Percentiles rank a stretch among this genome's conserved stretches.
These are phyloP conservation scores for Auricularia cornea DNA, from an alignment of 768 basidiomycete species.

Conservation along the genomic window DNA sequence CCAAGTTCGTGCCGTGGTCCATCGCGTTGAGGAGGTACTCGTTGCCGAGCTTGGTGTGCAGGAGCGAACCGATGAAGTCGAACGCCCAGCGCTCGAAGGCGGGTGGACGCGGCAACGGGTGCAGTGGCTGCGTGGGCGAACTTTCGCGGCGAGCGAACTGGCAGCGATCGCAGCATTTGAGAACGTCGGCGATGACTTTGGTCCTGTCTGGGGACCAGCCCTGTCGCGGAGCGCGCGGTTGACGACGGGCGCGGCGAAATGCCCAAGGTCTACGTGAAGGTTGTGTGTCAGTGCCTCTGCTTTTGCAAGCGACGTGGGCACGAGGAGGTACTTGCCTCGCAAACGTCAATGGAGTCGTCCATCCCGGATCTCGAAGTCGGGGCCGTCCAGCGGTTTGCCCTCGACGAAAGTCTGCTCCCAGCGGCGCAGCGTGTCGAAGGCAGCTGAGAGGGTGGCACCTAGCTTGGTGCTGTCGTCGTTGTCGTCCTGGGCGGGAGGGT, in stretches of 20 bases:
- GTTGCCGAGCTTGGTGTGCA: conserved; percentile 10
- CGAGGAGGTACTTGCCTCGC: not conserved
- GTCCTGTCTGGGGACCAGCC: not conserved
- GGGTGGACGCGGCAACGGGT: conserved; percentile 13
- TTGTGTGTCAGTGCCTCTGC: not conserved
- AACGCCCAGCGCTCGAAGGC: conserved; percentile 14
- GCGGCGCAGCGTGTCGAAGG: not conserved
- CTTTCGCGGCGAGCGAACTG: conserved; percentile 14
- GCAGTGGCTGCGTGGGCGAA: conserved; percentile 11
- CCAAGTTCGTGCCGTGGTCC: conserved; percentile 6
- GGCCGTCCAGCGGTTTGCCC: not conserved
- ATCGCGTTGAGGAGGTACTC: conserved; percentile 14
- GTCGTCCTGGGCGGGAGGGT: not conserved
- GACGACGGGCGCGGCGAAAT: conserved; percentile 13
- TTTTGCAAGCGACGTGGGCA: not conserved
- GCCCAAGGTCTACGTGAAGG: conserved; percentile 12
- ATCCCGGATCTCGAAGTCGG: not conserved
- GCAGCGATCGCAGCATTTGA: conserved; percentile 13
- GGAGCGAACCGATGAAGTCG: conserved; percentile 16
- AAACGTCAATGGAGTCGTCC: not conserved
- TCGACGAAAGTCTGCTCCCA: not conserved
- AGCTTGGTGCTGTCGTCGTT: not conserved
- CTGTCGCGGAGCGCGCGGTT: conserved; percentile 8
- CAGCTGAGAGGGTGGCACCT: not conserved
- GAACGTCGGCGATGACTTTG: conserved; percentile 7